Evolutionary conservation across 2,329 filamentous ascomycete species (phyloP), one percentile per base, ranked within the genome.

Genomic region (Aspergillus brunneoviolaceus): DNA sequence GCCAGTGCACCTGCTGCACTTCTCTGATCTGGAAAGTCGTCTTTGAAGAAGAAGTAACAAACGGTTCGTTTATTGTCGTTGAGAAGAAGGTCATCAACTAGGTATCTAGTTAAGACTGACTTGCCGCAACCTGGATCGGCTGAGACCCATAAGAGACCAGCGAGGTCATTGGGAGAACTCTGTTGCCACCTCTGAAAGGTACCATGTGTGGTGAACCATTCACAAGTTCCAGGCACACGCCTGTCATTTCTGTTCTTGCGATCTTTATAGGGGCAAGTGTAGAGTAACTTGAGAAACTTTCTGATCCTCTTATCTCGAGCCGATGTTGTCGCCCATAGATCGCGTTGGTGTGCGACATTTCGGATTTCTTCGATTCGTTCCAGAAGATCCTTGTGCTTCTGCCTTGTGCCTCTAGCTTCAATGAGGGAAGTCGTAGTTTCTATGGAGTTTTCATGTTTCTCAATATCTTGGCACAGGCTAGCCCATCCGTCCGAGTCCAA

Each of bases 21-120:
- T 16, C 60, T 74, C 48, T 79, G 76, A 21, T 77, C 71, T 4
- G 72, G 65, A 27, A 71, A 73, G 51, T 71, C 69, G n/a, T 79
- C 77, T 39, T 79, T 79, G 69, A 80, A 81, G 67, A 80, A 81
- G 67, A 79, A 81, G 55, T 80, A 80, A 29, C 56, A 61, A 10
- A 58, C 49, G 11, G 31, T 60, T 12, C 12, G 33, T 16, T 6
- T 14, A 35, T 35, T 35, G 11, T 35, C 12, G 1, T 16, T 35
- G 3, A 29, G 25, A 27, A 61, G 45, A 16, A 55, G 10, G n/a
- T 58, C 51, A 39, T 63, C 60, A 27, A 65, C 55, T 16, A 70
- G 49, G 29, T 64, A 65, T 54, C 57, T 67, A 12, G 61, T 27
- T 12, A 71, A 45, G 3, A 70, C 67, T 16, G 70, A 72, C 42